Base-by-base conservation (phyloP, 768 basidiomycete genomes). In the Mycena indigotica region DNA sequence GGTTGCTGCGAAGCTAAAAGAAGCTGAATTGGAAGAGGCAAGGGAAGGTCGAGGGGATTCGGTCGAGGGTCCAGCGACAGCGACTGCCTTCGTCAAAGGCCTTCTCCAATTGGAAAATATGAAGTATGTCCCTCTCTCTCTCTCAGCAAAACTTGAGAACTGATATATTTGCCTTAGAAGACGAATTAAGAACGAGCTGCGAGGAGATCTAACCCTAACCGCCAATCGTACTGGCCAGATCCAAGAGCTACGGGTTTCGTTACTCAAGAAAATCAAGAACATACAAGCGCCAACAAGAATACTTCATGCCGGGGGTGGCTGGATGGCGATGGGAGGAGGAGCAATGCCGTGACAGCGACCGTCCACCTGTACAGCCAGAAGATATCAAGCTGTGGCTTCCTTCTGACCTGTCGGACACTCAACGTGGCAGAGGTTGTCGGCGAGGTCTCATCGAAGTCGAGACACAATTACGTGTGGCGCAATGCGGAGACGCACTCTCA, bases 341-440 rank as follows among this genome's bases (percentile, higher is more conserved):
- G 30, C 49, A 53, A 13, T 4, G 15, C 26, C 48, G 54, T 5
- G 52, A 57, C 29, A 1, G 35, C 15, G 53, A 57, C 3, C 6
- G 4, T 4, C 26, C 35, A 0, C 32, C 63, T 0, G 46, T 50
- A 8, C 30, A 23, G n/a, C 57, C 65, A 12, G 65, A 61, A 28
- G 50, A 48, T 19, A 16, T 62, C 0, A 52, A 44, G 50, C 57
- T 65, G 0, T 65, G 53, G 53, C 8, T 65, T 3, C 63, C 57
- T 0, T 58, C 51, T 0, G 45, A 51, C 4, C 13, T 65, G 41
- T 21, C 28, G 4, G 2, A 5, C 15, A 25, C 4, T 5, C n/a
- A 28, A 5, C 51, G 50, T 2, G 10, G 35, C 35, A n/a, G 12
- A 10, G 35, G 10, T n/a, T 38, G 35, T 38, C 35, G 12, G 10